A percentile compares a stretch with the other conserved stretches of the same genome.
phyloP scores from a whole-genome alignment of 768 basidiomycete genomes.

The Auricularia cornea region DNA sequence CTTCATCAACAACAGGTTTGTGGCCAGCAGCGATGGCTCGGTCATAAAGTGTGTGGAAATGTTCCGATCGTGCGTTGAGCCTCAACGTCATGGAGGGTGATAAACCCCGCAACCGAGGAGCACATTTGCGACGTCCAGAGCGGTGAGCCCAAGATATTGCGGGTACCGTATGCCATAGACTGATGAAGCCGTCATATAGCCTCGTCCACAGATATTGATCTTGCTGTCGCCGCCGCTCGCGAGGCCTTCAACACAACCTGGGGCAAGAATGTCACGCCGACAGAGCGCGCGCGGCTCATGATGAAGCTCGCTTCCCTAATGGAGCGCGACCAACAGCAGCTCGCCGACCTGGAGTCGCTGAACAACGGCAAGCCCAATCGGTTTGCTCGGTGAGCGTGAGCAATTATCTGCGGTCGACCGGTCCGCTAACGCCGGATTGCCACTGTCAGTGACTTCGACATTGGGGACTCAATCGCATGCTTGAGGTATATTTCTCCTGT shows the following conservation, averaged over 20 bases:
- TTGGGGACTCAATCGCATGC: conserved; percentile 37
- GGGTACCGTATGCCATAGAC: conserved; percentile 1
- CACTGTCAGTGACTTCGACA: conserved; percentile 40
- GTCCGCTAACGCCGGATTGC: conserved; percentile 48
- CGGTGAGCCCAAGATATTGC: not conserved
- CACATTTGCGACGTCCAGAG: not conserved
- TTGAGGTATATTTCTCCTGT: conserved; percentile 27
- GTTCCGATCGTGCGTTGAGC: not conserved
- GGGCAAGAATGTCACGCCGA: conserved; percentile 54
- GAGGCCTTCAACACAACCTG: conserved; percentile 57
- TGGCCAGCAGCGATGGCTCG: conserved; percentile 44
- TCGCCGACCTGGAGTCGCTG: conserved; percentile 67
- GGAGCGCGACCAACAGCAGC: conserved; percentile 49
- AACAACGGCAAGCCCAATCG: conserved; percentile 36
- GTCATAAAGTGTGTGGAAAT: conserved; percentile 57
- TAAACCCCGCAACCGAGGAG: conserved; percentile 79
- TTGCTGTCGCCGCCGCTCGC: conserved; percentile 60
- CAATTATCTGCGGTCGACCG: conserved; percentile 12
- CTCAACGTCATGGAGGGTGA: conserved; percentile 27
- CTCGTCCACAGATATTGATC: conserved; percentile 57
- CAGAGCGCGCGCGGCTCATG: conserved; percentile 46
- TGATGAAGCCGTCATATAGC: conserved; percentile 39
- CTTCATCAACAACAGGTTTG: conserved; percentile 64
- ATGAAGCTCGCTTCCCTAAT: conserved; percentile 57
- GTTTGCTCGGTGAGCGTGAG: conserved; percentile 27